Base-by-base conservation (phyloP, 345 rosid genomes). In the Lepidium didymum region DNA sequence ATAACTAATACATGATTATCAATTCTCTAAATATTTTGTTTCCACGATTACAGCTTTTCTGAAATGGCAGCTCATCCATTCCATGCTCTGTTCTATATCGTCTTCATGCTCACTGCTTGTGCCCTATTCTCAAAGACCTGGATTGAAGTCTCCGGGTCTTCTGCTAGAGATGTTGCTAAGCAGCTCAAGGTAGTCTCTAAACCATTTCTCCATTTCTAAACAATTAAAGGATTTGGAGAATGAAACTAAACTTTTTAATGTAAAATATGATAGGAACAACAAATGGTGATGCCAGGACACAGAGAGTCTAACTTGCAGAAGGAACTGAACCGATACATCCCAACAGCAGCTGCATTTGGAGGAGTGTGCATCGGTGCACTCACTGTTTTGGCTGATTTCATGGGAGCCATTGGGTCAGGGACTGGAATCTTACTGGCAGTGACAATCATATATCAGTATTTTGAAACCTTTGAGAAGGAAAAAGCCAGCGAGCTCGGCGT, bases 211-310 rank as follows among this genome's bases (percentile, higher is more conserved):
- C 60, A 61, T 19, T 50, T 34, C 13, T 59, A 11, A 13, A 21
- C 5, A 41, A 15, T 25, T 18, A 40, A 16, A 16, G 16, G 49
- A 19, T 23, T 56, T 4, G 3, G 38, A 47, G 7, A 64, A 0
- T 64, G 37, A 36, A 50, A 4, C 58, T 64, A 14, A 50, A 56
- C 1, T 29, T 29, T 5, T 6, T 25, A 2, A 19, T 18, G 44
- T 64, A 7, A 49, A 49, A 23, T 40, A 44, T 50, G 47, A n/a
- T 53, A 85, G 94, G 94, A 88, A 61, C 94, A 88, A 85, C 91
- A 85, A 82, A 87, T 87, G 94, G 93, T 87, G 64, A 85, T 87
- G 93, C 90, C 90, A 13, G 88, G 90, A 37, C 90, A 85, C 55
- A 79, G 87, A 43, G 90, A 87, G 47, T 82, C 88, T 13, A 87